Evolutionary conservation across 345 rosid species (phyloP), one percentile per base, ranked within the genome.

Genomic region (Alliaria petiolata): DNA sequence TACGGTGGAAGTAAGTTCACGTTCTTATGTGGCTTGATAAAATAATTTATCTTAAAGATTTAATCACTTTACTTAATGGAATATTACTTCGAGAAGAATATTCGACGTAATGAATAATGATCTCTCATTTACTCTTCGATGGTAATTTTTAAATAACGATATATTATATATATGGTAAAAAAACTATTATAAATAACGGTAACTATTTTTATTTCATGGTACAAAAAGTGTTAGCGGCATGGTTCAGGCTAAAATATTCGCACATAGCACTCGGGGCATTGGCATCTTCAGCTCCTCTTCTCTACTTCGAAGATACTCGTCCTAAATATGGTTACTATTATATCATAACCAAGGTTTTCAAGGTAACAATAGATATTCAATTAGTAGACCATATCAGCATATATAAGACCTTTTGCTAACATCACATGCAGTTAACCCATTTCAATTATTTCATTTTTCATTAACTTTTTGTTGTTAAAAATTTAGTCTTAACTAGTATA

Each of bases 201-300:
- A 22, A 22, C 3, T 40, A 5, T 0, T 4, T 59, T 15, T 26
- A 5, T 72, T 36, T 45, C 43, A 38, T 74, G 62, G 62, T 57
- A 39, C 47, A 73, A 19, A 65, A 46, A 74, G 92, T 85, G 89
- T 82, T 87, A 36, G 89, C 92, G 20, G 72, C 87, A 17, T 87
- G 88, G 89, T 87, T 87, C 61, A 83, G 89, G 42, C 82, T 87
- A 8, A 87, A 87, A 69, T 87, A 85, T 59, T 89, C 92, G 1
- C 92, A 87, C 57, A 64, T 84, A 38, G 83, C 88, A 22, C 56
- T 79, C 4, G 88, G 92, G 17, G 92, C 88, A 42, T 70, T 87
- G 15, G 92, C 92, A 20, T 85, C 92, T 22, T 87, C 92, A 5
- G 92, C 89, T 85, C 92, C 92, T 14, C 60, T 87, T 49, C 84